Evolutionary conservation across 768 basidiomycete species (phyloP), one percentile per base, ranked within the genome.

Genomic region (Tricholoma furcatifolium): DNA sequence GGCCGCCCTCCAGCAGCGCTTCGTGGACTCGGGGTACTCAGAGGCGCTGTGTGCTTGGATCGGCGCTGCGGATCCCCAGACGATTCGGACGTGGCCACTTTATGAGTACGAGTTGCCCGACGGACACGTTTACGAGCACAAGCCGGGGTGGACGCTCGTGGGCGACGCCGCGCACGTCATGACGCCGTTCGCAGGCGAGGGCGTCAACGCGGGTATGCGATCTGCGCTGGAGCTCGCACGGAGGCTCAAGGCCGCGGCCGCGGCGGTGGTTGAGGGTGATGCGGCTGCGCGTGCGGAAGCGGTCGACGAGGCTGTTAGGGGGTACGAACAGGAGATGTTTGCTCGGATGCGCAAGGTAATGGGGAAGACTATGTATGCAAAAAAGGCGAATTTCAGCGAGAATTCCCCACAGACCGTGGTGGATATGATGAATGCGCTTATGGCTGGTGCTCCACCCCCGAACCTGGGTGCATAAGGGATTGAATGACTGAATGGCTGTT

Each of bases 81-180:
- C 45, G 5, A 31, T 58, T 14, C 34, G 56, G 17, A 52, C 43
- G 7, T 58, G 56, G 56, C 56, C 56, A 6, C 30, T 58, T n/a
- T 58, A 51, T 31, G 56, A 58, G 17, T 58, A 54, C 42, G 21
- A 18, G 20, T 30, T 58, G 21, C 56, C 56, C 6, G 53, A 58
- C 42, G 56, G 56, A n/a, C 56, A 58, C 35, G 21, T 51, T 2
- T 58, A 45, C 21, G 20, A 24, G 21, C 56, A 58, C 41, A 43
- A 41, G 38, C 31, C 34, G 23, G 56, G 56, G 56, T 62, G 24
- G 40, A 64, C 65, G 14, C 34, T 66, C 15, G 42, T 66, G 1
- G 65, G 63, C 5, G 63, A 66, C 56, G 62, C 65, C 12, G 65
- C 65, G 2, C 65, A 66, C 54, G 56, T 62, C 17, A 62, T 66